Evolutionary conservation across 2,329 filamentous ascomycete genomes (phyloP), one percentile per base, ranked within the genome.

Genomic region (Pseudopithomyces chartarum): DNA sequence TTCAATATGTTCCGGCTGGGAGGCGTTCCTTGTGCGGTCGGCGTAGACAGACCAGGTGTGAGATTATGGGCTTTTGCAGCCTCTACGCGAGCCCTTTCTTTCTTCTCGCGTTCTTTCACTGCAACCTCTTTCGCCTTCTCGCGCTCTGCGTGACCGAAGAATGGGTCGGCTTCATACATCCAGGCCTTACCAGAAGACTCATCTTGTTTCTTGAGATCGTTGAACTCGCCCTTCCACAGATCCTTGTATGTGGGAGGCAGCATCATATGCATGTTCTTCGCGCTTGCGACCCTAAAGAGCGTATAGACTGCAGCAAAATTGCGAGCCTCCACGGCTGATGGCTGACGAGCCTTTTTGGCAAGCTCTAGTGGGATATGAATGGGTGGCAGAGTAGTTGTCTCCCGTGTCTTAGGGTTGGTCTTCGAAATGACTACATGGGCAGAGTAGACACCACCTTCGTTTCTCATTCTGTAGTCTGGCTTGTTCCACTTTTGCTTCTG

Each of bases 111-210:
- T 77, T 91, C 92, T 82, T 95, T 97, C 68, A 92, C 90, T 44
- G 88, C 85, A 2, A 86, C 82, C 1, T 85, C 87, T 61, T 90
- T 90, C 8, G 90, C 88, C 67, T 92, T 90, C 65, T 96, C 90
- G 51, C 90, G 84, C 75, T 96, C 91, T 63, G 88, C 85, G 61
- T 90, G 83, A 0, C 91, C 88, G 57, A 88, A 85, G 78, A 99
- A 99, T 0, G 95, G 95, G 69, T 99, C 95, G 11, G 92, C 92
- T 66, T 96, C 93, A 74, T 98, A 99, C 85, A 96, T 88, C 90
- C 93, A 97, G 0, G 81, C 89, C 61, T 86, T 86, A 6, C 84
- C 92, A 40, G 91, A 88, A 69, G 88, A 90, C 47, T 91, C 81
- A 67, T 97, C 94, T 64, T 87, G 85, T 61, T 86, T 86, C 77